Percentiles rank a stretch among this genome's conserved stretches.
Evolutionary conservation across 495 filamentous ascomycete species (phyloP).

Genomic region (Durotheca rogersii): DNA sequence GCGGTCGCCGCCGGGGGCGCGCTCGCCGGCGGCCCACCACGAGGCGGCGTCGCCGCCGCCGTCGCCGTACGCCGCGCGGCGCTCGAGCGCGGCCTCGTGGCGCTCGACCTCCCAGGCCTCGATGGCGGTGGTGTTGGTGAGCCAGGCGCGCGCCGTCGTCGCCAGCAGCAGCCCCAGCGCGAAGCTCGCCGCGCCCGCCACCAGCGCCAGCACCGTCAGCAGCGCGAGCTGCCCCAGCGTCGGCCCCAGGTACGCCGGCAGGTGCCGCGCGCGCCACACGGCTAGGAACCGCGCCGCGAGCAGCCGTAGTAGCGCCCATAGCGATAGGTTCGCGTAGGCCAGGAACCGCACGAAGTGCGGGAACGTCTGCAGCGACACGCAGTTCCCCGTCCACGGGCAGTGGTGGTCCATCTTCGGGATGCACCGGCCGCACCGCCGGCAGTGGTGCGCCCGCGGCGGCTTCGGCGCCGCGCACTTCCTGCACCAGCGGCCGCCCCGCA

Average conservation of each 20-base stretch:
- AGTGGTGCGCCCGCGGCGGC: constrained; percentile 89
- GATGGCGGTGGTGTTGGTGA: constrained; percentile 70
- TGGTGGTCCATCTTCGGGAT: constrained; percentile 98
- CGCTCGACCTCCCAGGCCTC: constrained; percentile 91
- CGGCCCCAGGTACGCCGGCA: constrained; percentile 84
- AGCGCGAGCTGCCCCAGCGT: constrained; percentile 59
- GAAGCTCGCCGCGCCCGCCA: constrained; percentile 63
- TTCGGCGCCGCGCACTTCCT: constrained; percentile 81
- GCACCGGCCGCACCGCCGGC: constrained; percentile 83
- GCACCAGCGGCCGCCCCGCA: constrained; percentile 62
- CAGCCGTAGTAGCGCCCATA: constrained; percentile 60
- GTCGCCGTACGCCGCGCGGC: constrained; percentile 57
- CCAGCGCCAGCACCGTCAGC: constrained; percentile 63
- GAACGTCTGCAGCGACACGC: constrained; percentile 86
- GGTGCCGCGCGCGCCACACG: constrained; percentile 64
- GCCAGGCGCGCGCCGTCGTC: constrained; percentile 43
- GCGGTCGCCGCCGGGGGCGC: constrained; percentile 25
- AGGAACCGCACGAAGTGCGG: constrained; percentile 91
- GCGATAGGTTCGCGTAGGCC: constrained; percentile 69
- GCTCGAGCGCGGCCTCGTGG: constrained; percentile 74
- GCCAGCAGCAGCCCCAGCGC: constrained; percentile 65
- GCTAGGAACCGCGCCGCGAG: constrained; percentile 59
- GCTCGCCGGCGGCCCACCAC: constrained; percentile 28
- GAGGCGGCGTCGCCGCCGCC: constrained; percentile 58
- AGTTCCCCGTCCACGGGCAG: constrained; percentile 94